Evolutionary conservation across 768 basidiomycete genomes (phyloP).

Genomic region (Clathrus columnatus): DNA sequence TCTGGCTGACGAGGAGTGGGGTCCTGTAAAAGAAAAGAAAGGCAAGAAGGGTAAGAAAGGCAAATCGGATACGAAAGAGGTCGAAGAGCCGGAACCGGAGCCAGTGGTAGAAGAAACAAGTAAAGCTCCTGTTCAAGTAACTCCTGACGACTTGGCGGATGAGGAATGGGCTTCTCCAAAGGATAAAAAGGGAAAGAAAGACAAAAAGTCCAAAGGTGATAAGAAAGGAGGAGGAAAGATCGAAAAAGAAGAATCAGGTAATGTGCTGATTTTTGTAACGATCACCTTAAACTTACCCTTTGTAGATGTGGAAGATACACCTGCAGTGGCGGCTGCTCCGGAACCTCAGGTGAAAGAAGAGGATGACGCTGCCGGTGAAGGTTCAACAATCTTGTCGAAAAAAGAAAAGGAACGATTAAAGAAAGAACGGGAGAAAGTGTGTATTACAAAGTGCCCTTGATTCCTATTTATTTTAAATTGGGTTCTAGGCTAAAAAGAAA

Average conservation of each 20-base stretch:
- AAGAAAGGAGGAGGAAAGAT: conserved; percentile 13
- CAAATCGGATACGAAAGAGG: conserved; percentile 40
- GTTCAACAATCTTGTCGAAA: conserved; percentile 70
- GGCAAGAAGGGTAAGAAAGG: conserved; percentile 50
- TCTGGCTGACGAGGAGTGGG: conserved; percentile 68
- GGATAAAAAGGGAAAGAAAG: conserved; percentile 41
- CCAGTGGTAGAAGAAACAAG: conserved; percentile 8
- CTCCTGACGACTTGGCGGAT: conserved; percentile 64
- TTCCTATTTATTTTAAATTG: conserved; percentile 9
- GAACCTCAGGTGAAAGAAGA: conserved; percentile 33
- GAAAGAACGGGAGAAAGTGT: conserved; percentile 93
- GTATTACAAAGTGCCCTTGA: conserved; percentile 8
- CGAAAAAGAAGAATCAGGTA: conserved; percentile 17
- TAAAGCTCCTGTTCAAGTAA: conserved; percentile 41
- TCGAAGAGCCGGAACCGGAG: not conserved
- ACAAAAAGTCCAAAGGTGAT: conserved; percentile 52
- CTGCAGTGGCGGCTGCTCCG: conserved; percentile 19
- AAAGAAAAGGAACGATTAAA: conserved; percentile 97
- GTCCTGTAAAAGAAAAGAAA: conserved; percentile 38
- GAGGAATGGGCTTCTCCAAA: conserved; percentile 60
- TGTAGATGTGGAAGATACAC: no score
- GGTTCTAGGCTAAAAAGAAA: conserved; percentile 80
- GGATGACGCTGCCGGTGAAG: conserved; percentile 44
- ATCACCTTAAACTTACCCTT: no score
- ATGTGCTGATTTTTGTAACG: no score